Base-by-base conservation (phyloP, 441 rosid species). In the Populus hybrid region DNA sequence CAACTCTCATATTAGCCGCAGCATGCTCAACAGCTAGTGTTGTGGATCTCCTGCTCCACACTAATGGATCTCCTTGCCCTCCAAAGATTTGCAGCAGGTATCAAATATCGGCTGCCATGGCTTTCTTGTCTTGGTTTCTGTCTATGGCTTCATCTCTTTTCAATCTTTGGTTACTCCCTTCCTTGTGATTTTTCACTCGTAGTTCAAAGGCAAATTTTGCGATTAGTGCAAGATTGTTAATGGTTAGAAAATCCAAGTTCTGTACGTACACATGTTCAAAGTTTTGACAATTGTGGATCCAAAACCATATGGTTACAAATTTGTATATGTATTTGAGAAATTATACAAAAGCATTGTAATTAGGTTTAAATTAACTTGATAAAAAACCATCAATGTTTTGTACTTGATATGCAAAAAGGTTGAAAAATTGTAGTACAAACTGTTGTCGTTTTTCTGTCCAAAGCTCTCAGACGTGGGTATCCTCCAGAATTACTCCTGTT, bases 21-120 rank as follows among this genome's bases (percentile, higher is more conserved):
- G 98, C 95, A 59, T 80, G 89, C 82, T 88, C 98, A n/a, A 82
- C 94, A 11, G 93, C 97, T 18, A 88, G 97, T 70, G 97, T 91
- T 3, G 93, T 87, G 70, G 94, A 89, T 87, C 85, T 93, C 72
- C 82, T 89, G 19, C 76, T 88, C 34, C 86, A 85, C 6, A 65
- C 86, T 1, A 72, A 84, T 16, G 78, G 70, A 5, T 46, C 87
- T 1, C 78, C 73, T 50, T 89, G 92, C 84, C 88, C 90, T 46
- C 81, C 87, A 32, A 82, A 83, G 71, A 74, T 89, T 69, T 93
- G 94, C 78, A 82, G 89, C 74, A 87, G 94, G 83, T 93, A 90
- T 75, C 94, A 93, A 64, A 74, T 91, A 77, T 91, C 93, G 35
- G 93, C 98, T 16, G 88, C 92, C 19, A 89, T 91, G 92, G 97